phyloP scores from a whole-genome alignment of 805 yeast genomes.

The Torulaspora gathmanii region DNA sequence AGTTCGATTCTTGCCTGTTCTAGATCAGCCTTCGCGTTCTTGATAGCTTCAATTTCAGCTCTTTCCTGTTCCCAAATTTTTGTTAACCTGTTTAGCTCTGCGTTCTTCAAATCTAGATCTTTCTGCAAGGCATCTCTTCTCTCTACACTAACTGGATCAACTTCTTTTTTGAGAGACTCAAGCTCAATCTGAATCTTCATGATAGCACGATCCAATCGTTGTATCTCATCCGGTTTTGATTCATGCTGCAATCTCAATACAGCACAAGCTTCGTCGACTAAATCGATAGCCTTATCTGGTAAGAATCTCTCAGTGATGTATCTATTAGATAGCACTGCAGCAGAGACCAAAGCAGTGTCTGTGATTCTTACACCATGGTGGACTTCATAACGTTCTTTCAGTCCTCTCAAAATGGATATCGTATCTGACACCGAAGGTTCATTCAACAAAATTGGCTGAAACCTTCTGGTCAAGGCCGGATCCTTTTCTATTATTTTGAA shows the following conservation, averaged over 20 bases:
- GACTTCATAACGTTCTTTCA: conserved; percentile 90
- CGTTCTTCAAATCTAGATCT: conserved; percentile 56
- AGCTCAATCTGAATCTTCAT: conserved; percentile 94
- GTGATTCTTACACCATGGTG: conserved; percentile 96
- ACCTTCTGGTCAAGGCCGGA: conserved; percentile 90
- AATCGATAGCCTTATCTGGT: conserved; percentile 95
- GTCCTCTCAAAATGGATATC: conserved; percentile 84
- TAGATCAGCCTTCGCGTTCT: conserved; percentile 71
- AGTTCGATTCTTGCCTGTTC: conserved; percentile 81
- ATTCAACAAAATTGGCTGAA: conserved; percentile 77
- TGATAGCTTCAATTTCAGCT: conserved; percentile 67
- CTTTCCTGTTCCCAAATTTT: conserved; percentile 84
- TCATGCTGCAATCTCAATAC: conserved; percentile 92
- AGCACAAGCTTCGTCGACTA: conserved; percentile 96
- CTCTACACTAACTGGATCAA: conserved; percentile 76
- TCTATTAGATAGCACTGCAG: conserved; percentile 84
- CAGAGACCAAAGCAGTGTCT: conserved; percentile 89
- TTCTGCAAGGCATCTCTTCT: conserved; percentile 69
- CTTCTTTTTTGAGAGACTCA: conserved; percentile 89
- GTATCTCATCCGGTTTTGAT: conserved; percentile 92
- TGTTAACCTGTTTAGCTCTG: conserved; percentile 66
- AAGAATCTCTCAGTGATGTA: conserved; percentile 86
- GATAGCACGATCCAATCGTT: conserved; percentile 77
- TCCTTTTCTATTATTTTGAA: conserved; percentile 94
- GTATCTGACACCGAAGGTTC: conserved; percentile 92